Conservation (phyloP, 345 rosid species). For the Bretschneidera sinensis region DNA sequence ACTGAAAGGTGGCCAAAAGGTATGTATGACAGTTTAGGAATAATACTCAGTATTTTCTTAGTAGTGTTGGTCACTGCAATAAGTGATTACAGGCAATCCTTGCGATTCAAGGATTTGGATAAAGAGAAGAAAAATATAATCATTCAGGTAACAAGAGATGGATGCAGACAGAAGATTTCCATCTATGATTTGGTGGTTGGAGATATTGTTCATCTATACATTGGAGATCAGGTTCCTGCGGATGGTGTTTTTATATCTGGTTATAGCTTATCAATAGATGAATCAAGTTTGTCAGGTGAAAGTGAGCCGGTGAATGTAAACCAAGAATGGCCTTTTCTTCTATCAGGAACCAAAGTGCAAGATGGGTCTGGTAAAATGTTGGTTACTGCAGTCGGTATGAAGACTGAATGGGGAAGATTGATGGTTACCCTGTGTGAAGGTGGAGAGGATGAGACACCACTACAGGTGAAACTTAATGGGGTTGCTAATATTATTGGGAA, state of each 20-base stretch:
- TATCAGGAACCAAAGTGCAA: constrained; percentile 55
- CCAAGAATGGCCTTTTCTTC: constrained; percentile 38
- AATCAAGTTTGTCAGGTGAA: constrained; percentile 55
- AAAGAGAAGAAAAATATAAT: constrained; percentile 26
- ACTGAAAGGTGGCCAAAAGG: constrained; percentile 48
- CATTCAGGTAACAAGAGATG: constrained; percentile 34
- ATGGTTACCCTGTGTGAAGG: constrained; percentile 55
- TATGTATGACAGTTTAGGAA: constrained; percentile 43
- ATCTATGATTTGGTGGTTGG: constrained; percentile 39
- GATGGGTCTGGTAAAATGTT: constrained; percentile 64
- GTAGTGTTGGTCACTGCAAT: constrained; percentile 28
- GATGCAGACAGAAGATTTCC: constrained; percentile 22
- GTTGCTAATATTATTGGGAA: constrained; percentile 63
- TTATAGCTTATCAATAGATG: constrained; percentile 41
- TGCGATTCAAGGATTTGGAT: constrained; percentile 32
- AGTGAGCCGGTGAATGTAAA: constrained; percentile 31
- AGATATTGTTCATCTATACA: constrained; percentile 30
- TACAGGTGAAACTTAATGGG: constrained; percentile 63
- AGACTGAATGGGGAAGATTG: constrained; percentile 69
- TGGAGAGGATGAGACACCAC: constrained; percentile 56
- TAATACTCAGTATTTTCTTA: constrained; percentile 25
- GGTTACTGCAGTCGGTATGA: constrained; percentile 71
- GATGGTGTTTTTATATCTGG: constrained; percentile 43
- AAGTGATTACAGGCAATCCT: constrained; percentile 32
- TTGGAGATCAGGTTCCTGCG: constrained; percentile 37